These are phyloP conservation scores for Jatropha podagrica DNA, from an alignment of 441 rosid species.

Conservation along the genomic window DNA sequence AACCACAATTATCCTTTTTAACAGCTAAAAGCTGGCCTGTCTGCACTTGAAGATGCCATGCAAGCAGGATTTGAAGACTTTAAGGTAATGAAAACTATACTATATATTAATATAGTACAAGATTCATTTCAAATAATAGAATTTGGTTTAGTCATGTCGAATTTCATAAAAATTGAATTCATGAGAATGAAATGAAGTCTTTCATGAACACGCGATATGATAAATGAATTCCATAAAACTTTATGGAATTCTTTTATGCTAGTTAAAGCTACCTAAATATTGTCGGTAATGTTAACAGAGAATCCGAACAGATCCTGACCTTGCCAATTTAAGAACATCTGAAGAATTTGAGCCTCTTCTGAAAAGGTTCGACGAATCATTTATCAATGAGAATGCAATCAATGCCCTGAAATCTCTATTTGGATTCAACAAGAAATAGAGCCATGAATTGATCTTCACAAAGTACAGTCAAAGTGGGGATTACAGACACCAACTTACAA, in stretches of 20 bases:
- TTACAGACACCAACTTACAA: background rate
- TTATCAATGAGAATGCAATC: constrained; percentile 90
- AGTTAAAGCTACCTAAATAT: constrained; percentile 20
- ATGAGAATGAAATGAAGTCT: too few relatives aligned
- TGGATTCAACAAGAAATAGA: constrained; percentile 77
- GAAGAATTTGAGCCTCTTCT: constrained; percentile 67
- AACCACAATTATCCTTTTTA: background rate
- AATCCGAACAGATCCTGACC: constrained; percentile 84
- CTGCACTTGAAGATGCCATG: constrained; percentile 89
- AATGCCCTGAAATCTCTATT: constrained; percentile 91
- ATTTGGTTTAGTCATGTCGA: too few relatives aligned
- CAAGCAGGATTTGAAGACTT: constrained; percentile 80
- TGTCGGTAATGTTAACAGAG: constrained; percentile 50
- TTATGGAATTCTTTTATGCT: background rate
- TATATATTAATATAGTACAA: too few relatives aligned
- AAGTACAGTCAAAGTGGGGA: background rate
- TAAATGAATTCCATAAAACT: too few relatives aligned
- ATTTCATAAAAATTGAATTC: too few relatives aligned
- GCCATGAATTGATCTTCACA: constrained; percentile 14
- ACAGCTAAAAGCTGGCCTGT: constrained; percentile 86
- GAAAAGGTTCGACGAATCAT: constrained; percentile 87
- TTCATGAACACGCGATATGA: too few relatives aligned
- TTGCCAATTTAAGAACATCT: constrained; percentile 55
- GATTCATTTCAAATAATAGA: too few relatives aligned
- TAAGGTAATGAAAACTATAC: constrained; percentile 46